A percentile compares a stretch with the other conserved stretches of the same genome.
Evolutionary conservation across 768 basidiomycete species (phyloP).

Genomic region (Collybiopsis luxurians): DNA sequence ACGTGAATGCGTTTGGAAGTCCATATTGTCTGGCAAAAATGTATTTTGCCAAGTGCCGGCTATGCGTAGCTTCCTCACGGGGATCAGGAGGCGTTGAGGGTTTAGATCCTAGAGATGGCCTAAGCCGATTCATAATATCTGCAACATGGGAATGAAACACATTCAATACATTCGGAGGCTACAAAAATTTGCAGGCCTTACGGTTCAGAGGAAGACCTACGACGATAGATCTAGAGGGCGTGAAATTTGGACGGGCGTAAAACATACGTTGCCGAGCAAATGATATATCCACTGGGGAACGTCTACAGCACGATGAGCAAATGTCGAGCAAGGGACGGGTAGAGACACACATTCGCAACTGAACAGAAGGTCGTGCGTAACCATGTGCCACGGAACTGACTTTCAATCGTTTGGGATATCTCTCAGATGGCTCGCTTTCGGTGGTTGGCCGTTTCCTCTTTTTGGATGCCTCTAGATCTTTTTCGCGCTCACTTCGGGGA

Average conservation of each 20-base stretch:
- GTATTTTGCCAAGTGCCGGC: slow-evolving; percentile 73
- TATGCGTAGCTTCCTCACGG: slow-evolving; percentile 39
- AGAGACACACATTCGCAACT: background rate
- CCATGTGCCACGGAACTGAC: background rate
- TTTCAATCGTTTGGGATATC: background rate
- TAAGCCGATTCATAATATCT: slow-evolving; percentile 69
- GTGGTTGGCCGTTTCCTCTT: background rate
- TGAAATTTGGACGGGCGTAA: slow-evolving; percentile 57
- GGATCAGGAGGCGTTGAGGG: slow-evolving; percentile 17
- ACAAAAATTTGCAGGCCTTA: slow-evolving; percentile 28
- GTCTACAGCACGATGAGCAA: background rate
- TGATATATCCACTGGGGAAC: slow-evolving; percentile 46
- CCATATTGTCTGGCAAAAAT: slow-evolving; percentile 83
- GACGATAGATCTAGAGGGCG: slow-evolving; percentile 46
- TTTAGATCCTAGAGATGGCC: slow-evolving; percentile 27
- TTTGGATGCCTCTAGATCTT: background rate
- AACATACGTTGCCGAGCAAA: slow-evolving; percentile 60
- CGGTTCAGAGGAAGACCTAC: slow-evolving; percentile 71
- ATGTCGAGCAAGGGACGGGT: background rate
- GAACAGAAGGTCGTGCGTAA: background rate
- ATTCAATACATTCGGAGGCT: background rate
- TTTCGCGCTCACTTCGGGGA: background rate
- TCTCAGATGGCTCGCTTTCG: background rate
- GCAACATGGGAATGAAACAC: background rate
- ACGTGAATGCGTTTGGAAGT: slow-evolving; percentile 56